Base-by-base conservation (phyloP, 306 rosid species). In the Medicago ruthenica region DNA sequence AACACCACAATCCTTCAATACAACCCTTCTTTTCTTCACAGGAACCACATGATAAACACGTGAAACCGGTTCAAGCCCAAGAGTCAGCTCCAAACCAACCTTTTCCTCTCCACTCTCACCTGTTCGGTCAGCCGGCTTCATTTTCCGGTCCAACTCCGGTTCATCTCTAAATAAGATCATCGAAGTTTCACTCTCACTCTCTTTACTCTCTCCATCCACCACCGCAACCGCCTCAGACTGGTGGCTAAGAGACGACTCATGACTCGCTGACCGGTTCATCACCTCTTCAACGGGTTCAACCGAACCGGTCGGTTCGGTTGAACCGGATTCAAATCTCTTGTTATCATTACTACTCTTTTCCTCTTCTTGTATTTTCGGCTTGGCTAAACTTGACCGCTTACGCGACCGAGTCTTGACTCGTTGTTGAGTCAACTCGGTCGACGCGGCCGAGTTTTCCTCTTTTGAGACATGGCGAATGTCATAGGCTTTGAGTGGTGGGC, bases 381-480 rank as follows among this genome's bases (percentile, higher is more conserved):
- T 90, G 20, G 34, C 76, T 4, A 45, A 66, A 6, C 87, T 42
- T 2, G 73, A 68, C 20, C 89, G 83, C 83, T 86, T 92, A 10
- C 96, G 84, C 54, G 92, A 82, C 31, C 98, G 91, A 22, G 92
- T 83, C 89, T 87, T 88, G 40, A 72, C 86, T 75, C 81, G 81
- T 1, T 36, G 84, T 27, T 8, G 83, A 73, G 11, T 79, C 1
- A 54, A 54, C 82, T 75, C 68, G 13, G 76, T 13, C 0, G 94
- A 81, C 1, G 91, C 91, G n/a, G 90, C 92, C 3, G 94, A 87
- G 86, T 83, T 92, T 76, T 94, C 96, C 9, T 94, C 96, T 75
- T 88, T 91, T 5, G 96, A 88, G 22, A 94, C 96, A 73, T 94
- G 98, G 40, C 98, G 96, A 45, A 94, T 91, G 76, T 94, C 98